Conservation (phyloP, 352 stramenopile genomes). For the Phytophthora tubulina region DNA sequence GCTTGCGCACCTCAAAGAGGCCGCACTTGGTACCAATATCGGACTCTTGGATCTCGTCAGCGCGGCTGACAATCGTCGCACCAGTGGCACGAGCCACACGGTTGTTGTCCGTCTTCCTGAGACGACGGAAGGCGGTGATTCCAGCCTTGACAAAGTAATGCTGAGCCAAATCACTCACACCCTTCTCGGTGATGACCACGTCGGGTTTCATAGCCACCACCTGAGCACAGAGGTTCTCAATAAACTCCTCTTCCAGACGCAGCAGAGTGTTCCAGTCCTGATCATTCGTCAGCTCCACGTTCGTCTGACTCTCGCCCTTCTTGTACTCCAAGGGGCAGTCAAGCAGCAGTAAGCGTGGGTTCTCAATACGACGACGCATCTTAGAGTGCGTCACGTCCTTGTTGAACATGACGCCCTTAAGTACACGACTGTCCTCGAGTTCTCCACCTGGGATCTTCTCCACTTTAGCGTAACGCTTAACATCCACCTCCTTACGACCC, state of each 20-base stretch:
- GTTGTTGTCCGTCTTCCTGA: slow-evolving; percentile 99
- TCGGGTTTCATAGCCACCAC: slow-evolving; percentile 99
- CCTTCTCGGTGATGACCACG: slow-evolving; percentile 99
- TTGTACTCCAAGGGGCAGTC: slow-evolving; percentile 99
- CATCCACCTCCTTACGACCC: slow-evolving; percentile 96
- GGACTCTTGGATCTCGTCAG: slow-evolving; percentile 98
- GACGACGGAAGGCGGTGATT: slow-evolving; percentile 98
- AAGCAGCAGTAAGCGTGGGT: slow-evolving; percentile 98
- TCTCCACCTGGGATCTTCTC: slow-evolving; percentile 99
- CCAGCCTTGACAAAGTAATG: slow-evolving; percentile 99
- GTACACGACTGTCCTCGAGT: slow-evolving; percentile 93
- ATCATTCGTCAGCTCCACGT: slow-evolving; percentile 99
- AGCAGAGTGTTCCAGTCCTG: slow-evolving; percentile 99
- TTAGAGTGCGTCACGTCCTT: slow-evolving; percentile 99
- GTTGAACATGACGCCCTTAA: slow-evolving; percentile 99
- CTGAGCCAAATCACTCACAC: slow-evolving; percentile 98
- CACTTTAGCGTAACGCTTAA: slow-evolving; percentile 99
- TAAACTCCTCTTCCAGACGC: slow-evolving; percentile 99
- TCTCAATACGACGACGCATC: slow-evolving; percentile 99
- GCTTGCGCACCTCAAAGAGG: slow-evolving; percentile 97
- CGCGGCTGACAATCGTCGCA: slow-evolving; percentile 98
- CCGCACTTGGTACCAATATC: slow-evolving; percentile 99
- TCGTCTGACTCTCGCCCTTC: slow-evolving; percentile 98
- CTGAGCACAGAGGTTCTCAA: slow-evolving; percentile 99
- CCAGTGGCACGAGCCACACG: slow-evolving; percentile 96